Evolutionary conservation across 2,329 filamentous ascomycete genomes (phyloP).

Genomic region (Penicillium sp.): DNA sequence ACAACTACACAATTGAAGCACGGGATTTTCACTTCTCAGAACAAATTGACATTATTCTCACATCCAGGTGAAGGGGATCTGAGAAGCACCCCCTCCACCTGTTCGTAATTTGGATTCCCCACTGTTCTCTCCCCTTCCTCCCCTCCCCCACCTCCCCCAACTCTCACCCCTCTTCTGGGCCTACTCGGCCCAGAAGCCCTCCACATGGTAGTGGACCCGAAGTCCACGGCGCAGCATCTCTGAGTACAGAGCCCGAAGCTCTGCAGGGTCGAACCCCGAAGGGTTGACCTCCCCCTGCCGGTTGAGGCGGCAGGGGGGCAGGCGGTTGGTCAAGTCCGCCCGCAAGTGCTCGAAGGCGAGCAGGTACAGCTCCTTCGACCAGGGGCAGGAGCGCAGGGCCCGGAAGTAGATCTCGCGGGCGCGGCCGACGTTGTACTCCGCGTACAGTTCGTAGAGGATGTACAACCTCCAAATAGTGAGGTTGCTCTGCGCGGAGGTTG

Average conservation of each 20-base stretch:
- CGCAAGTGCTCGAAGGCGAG: slow-evolving; percentile 53
- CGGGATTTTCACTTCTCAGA: background rate
- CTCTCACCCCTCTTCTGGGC: background rate
- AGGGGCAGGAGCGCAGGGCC: slow-evolving; percentile 59
- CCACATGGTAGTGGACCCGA: slow-evolving; percentile 1
- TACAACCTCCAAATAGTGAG: slow-evolving; percentile 55
- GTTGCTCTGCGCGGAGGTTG: slow-evolving; percentile 32
- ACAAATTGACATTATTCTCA: background rate
- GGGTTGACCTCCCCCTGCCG: slow-evolving; percentile 2
- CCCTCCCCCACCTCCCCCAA: background rate
- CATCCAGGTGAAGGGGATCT: background rate
- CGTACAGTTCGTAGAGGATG: slow-evolving; percentile 50
- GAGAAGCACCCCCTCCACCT: slow-evolving; percentile 1
- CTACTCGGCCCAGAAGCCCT: background rate
- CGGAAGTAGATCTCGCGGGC: slow-evolving; percentile 57
- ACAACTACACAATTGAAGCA: background rate
- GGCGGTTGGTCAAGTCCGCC: slow-evolving; percentile 17
- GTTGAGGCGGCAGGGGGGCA: slow-evolving; percentile 2
- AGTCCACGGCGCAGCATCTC: slow-evolving; percentile 6
- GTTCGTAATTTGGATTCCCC: background rate
- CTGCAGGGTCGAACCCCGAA: slow-evolving; percentile 43
- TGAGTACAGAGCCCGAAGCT: slow-evolving; percentile 42
- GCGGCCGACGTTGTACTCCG: slow-evolving; percentile 35
- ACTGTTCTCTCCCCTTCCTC: background rate
- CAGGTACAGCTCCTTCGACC: slow-evolving; percentile 62